Base-by-base conservation (phyloP, 441 rosid genomes). In the Viola pubescens region DNA sequence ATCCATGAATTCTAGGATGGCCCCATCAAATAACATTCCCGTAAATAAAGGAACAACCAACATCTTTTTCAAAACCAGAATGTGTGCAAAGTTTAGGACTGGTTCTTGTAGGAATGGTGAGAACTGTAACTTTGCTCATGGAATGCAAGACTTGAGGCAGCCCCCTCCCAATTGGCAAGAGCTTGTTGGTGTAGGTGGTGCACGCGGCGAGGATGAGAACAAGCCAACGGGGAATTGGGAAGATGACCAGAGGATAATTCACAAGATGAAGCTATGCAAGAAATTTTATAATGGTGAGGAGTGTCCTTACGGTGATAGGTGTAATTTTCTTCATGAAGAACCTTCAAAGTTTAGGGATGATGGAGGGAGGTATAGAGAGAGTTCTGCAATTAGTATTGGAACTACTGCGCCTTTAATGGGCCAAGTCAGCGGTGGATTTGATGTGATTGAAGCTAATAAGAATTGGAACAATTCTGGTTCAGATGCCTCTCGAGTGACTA, bases 81-180 rank as follows among this genome's bases (percentile, higher is more conserved):
- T 90, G 72, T 94, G 99, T 64, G 94, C 88, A 0, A 90, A 88
- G 44, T 94, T 86, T 69, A 82, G 74, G 75, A 62, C 62, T 0
- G 94, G 89, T 47, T 16, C 74, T 54, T 90, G 97, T 67, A 80
- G 88, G 77, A 94, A 90, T 10, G 96, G 97, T 55, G 99, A 94
- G 61, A 75, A 68, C 56, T 94, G 99, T 70, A 94, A 94, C 64
- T 94, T 90, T 50, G 99, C 96, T 42, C 97, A 90, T 66, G 97
- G 97, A 1, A 60, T 76, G 37, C 95, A 88, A 77, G 98, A 94
- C 69, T 55, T 89, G 78, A 83, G 96, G 67, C 97, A 83, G 55
- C 91, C 98, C 2, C 98, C 98, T 0, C 87, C 91, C 44, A 94
- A 89, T 68, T 94, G 98, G 98, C 92, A 89, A 68, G 96, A 90